A percentile compares a stretch with the other conserved stretches of the same genome.
phyloP scores from a whole-genome alignment of 2,329 filamentous ascomycete species.

The Colletotrichum sublineola region DNA sequence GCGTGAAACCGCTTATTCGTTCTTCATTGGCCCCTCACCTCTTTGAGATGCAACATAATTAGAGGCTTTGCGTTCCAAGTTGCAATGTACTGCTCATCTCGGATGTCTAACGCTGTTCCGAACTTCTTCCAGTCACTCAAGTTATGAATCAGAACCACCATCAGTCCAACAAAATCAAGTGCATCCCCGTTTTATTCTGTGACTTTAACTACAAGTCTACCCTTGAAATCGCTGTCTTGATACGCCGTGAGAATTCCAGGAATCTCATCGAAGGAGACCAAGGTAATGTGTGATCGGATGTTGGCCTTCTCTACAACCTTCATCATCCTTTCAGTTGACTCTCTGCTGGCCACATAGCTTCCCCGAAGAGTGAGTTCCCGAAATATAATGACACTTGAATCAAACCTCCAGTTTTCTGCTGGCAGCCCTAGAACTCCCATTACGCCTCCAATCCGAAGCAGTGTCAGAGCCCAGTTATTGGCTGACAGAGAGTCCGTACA shows the following conservation, averaged over 20 bases:
- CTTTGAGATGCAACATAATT: background rate
- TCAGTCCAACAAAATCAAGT: background rate
- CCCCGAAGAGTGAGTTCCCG: constrained; percentile 49
- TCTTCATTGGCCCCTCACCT: background rate
- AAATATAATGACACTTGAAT: constrained; percentile 49
- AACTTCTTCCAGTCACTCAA: background rate
- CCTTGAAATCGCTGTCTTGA: constrained; percentile 47
- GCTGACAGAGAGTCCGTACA: constrained; percentile 51
- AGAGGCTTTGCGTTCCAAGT: background rate
- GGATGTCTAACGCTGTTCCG: background rate
- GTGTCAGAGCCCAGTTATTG: constrained; percentile 49
- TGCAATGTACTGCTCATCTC: background rate
- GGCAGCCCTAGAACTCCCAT: constrained; percentile 51
- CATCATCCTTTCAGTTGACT: constrained; percentile 51
- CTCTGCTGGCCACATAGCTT: constrained; percentile 50
- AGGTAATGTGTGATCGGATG: constrained; percentile 48
- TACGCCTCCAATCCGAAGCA: constrained; percentile 48
- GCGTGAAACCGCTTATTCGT: background rate
- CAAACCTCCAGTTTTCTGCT: constrained; percentile 50
- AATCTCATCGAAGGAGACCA: constrained; percentile 46
- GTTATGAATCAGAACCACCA: too few relatives aligned
- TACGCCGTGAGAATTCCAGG: constrained; percentile 48
- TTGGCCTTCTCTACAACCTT: constrained; percentile 45
- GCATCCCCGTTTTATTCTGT: constrained; percentile 3
- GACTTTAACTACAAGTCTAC: constrained; percentile 49